Base-by-base conservation (phyloP, 495 filamentous ascomycete genomes). In the Penicillium ochrochloron region DNA sequence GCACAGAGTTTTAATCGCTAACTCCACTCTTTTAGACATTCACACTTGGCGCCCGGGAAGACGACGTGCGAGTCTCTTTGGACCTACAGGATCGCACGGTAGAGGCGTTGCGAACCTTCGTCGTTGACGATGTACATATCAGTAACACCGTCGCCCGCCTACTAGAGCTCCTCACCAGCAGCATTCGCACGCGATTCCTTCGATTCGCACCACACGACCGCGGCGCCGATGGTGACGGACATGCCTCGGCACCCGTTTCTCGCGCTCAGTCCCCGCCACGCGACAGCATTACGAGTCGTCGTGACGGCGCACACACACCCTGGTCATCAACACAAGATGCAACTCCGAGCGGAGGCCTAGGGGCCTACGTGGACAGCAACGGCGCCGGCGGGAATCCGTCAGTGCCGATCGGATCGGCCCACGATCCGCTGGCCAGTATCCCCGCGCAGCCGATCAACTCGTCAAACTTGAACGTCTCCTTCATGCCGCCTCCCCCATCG, bases 71-170 rank as follows among this genome's bases (percentile, higher is more conserved):
- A 61, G 78, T 91, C 25, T 94, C 91, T 37, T 86, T 98, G 37
- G 84, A 83, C 10, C 84, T 98, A 10, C 89, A 98, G 76, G 91
- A 96, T 71, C 78, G 83, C 17, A 92, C 91, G 0, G 88, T 96
- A 1, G 82, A 90, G 65, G 93, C 92, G 23, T 82, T 99, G 25
- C 86, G 90, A 25, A 91, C 86, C 60, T 94, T 89, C 57, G 92
- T 96, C 1, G 94, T 97, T 7, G 95, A 99, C 73, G 95, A 98
- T 69, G 92, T 99, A 21, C 95, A 99, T 76, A 84, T 99, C n/a
- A 94, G 89, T 34, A 92, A 93, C 57, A 88, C 92, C 14, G 97
- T 97, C 67, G 92, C 94, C n/a, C 93, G 97, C 64, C 85, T 97
- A 54, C 84, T 97, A 2, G 91, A 96, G 72, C 89, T 89, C 9